phyloP scores from a whole-genome alignment of 2,329 filamentous ascomycete species.

The Pseudogymnoascus sp. region DNA sequence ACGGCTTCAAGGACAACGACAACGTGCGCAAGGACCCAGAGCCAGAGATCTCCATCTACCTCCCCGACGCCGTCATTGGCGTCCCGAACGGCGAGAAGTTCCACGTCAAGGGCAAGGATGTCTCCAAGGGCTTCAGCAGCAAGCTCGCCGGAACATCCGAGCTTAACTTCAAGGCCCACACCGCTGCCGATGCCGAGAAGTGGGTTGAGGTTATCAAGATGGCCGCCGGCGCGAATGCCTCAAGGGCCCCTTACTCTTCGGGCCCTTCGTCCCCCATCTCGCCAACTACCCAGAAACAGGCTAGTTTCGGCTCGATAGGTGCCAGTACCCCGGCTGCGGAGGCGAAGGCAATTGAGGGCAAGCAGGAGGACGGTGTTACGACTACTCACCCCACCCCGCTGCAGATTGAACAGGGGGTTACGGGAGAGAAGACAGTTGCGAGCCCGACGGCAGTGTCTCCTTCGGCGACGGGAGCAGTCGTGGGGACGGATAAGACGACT shows the following conservation, averaged over 20 bases:
- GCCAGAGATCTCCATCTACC: slow-evolving; percentile 82
- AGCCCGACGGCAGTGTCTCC: slow-evolving; percentile 18
- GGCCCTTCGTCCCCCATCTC: slow-evolving; percentile 4
- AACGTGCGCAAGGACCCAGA: slow-evolving; percentile 59
- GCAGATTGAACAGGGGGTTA: slow-evolving; percentile 18
- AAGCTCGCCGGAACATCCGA: slow-evolving; percentile 75
- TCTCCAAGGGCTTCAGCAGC: slow-evolving; percentile 68
- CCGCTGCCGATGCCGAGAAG: slow-evolving; percentile 67
- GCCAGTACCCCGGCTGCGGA: not conserved
- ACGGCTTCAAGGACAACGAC: slow-evolving; percentile 95
- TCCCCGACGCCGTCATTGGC: slow-evolving; percentile 81
- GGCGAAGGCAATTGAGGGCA: not conserved
- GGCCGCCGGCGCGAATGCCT: slow-evolving; percentile 14
- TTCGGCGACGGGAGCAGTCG: not conserved
- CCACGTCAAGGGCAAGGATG: slow-evolving; percentile 90
- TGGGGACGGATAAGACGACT: not conserved
- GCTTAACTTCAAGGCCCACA: slow-evolving; percentile 80
- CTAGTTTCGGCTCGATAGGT: not conserved
- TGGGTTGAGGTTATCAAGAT: slow-evolving; percentile 67
- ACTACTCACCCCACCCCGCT: slow-evolving; percentile 14
- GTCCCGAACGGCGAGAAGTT: slow-evolving; percentile 71
- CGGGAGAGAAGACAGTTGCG: slow-evolving; percentile 19
- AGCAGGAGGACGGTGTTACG: not conserved
- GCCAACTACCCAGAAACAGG: slow-evolving; percentile 2
- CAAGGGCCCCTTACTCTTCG: not conserved